phyloP scores from a whole-genome alignment of 345 rosid species.

The Hibiscus mutabilis region DNA sequence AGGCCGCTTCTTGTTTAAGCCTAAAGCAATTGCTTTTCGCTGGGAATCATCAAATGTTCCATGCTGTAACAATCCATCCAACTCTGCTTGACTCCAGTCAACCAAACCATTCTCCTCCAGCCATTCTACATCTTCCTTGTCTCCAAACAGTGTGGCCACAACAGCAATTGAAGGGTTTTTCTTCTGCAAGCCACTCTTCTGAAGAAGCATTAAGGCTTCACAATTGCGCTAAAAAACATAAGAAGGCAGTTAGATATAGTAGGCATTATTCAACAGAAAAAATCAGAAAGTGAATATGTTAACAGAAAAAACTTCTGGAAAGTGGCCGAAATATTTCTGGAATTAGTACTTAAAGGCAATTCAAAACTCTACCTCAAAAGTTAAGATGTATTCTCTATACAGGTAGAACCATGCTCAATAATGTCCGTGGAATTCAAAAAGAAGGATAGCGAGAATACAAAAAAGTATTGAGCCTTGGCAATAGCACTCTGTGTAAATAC shows the following conservation, averaged over 20 bases:
- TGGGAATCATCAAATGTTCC: slow-evolving; percentile 63
- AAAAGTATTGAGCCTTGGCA: neutral
- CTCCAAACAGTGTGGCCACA: slow-evolving; percentile 88
- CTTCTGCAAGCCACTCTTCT: slow-evolving; percentile 81
- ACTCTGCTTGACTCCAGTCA: slow-evolving; percentile 53
- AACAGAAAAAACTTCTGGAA: neutral
- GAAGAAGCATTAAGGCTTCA: slow-evolving; percentile 91
- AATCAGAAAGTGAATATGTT: neutral
- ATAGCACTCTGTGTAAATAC: neutral
- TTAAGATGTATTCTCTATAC: neutral
- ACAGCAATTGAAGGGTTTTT: slow-evolving; percentile 69
- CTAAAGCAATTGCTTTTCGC: slow-evolving; percentile 57
- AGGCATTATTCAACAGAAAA: neutral
- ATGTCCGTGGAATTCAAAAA: neutral
- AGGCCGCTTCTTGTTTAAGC: slow-evolving; percentile 78
- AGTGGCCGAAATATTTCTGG: neutral
- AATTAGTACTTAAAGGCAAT: neutral
- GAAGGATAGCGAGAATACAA: neutral
- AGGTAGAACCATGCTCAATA: neutral
- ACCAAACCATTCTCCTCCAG: slow-evolving; percentile 50
- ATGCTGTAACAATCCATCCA: slow-evolving; percentile 40
- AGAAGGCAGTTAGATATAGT: slow-evolving; percentile 6
- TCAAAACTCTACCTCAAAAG: neutral
- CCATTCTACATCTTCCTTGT: slow-evolving; percentile 66
- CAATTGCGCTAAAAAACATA: slow-evolving; percentile 71